These are phyloP conservation scores for Lactarius tabidus DNA, from an alignment of 768 basidiomycete genomes.

Conservation along the genomic window DNA sequence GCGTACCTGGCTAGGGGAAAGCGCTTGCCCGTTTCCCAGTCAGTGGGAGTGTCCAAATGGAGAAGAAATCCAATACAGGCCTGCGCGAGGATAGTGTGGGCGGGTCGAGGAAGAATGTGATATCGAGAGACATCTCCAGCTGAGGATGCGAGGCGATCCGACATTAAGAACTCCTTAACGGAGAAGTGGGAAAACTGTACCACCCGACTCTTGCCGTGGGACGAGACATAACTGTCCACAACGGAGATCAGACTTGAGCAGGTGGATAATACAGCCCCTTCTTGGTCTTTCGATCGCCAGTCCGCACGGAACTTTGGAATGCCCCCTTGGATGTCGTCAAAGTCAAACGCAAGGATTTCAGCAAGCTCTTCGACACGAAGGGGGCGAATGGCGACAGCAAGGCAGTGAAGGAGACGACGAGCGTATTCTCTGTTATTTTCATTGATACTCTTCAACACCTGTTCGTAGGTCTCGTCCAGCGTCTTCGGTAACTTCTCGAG, in stretches of 20 bases:
- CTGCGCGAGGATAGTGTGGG: background rate
- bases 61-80: background rate
- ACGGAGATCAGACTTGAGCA: background rate
- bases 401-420: slow-evolving; percentile 1
- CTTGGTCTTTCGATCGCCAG: background rate
- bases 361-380: background rate
- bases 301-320: background rate
- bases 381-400: slow-evolving; percentile 1
- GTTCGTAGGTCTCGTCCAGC: slow-evolving; percentile 1
- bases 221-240: background rate
- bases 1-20: background rate
- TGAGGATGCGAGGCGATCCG: background rate
- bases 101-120: background rate
- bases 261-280: background rate
- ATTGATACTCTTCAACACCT: background rate
- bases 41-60: background rate
- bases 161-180: slow-evolving; percentile 5
- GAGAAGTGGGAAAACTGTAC: slow-evolving; percentile 3
- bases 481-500: slow-evolving; percentile 3
- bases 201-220: background rate
- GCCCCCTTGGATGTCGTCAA: background rate
- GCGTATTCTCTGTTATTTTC: background rate
- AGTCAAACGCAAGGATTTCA: background rate
- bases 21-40: background rate
- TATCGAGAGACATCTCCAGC: background rate